These are phyloP conservation scores for Rhododendron williamsianum DNA, from an alignment of 148 eudicot genomes.

Conservation along the genomic window DNA sequence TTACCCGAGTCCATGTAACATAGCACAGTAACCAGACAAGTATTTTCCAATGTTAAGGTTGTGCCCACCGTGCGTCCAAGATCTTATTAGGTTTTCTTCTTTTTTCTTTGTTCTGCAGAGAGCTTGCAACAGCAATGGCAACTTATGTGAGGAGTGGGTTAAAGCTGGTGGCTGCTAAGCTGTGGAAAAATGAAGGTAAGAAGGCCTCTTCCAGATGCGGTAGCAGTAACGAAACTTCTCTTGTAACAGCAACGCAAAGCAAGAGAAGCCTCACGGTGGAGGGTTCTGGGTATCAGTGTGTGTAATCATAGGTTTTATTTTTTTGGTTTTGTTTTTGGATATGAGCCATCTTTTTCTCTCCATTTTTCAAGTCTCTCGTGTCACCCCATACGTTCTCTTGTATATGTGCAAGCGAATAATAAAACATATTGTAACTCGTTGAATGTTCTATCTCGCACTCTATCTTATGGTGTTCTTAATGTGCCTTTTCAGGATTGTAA, in stretches of 20 bases:
- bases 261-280: constrained; percentile 50
- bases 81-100: not conserved
- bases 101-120: constrained; percentile 42
- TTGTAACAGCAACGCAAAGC: constrained; percentile 46
- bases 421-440: not conserved
- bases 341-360: not conserved
- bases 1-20: not conserved
- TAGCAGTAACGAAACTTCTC: constrained; percentile 55
- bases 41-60: not conserved
- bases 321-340: not conserved
- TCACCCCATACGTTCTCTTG: not conserved
- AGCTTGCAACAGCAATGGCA: constrained; percentile 52
- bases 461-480: not conserved
- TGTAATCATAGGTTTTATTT: constrained; percentile 14
- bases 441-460: not conserved
- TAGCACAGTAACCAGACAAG: not conserved
- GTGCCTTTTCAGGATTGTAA: not conserved
- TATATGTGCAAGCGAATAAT: not conserved
- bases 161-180: constrained; percentile 43
- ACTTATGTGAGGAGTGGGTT: constrained; percentile 51
- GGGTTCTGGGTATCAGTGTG: constrained; percentile 40
- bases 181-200: constrained; percentile 60
- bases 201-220: constrained; percentile 42
- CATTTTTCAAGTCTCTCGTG: not conserved
- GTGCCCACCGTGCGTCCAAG: not conserved